Conservation (phyloP, 2,329 filamentous ascomycete species). For the Sporothrix luriei region DNA sequence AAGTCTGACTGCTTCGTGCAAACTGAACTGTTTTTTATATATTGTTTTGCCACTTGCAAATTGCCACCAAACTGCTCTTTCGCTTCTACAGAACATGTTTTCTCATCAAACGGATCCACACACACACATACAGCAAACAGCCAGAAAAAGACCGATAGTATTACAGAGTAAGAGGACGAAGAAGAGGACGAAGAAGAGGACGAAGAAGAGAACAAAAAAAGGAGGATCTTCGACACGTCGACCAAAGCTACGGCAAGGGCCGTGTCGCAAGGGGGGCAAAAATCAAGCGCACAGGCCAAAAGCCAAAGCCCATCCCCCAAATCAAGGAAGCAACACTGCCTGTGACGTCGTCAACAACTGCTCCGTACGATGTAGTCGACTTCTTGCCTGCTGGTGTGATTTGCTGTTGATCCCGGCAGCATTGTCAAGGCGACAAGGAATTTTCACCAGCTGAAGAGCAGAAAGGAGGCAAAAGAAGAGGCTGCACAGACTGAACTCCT, state of each 20-base stretch:
- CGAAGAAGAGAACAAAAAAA: not conserved
- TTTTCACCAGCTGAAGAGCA: not conserved
- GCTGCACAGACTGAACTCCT: not conserved
- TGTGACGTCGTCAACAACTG: not conserved
- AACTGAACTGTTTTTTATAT: not conserved
- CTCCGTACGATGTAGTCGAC: constrained; percentile 13
- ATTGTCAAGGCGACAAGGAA: not conserved
- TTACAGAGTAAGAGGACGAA: not conserved
- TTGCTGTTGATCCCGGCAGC: not conserved
- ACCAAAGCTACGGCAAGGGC: constrained; percentile 18
- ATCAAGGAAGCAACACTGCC: not conserved
- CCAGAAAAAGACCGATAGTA: not conserved
- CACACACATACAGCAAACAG: not conserved
- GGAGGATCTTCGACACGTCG: not conserved
- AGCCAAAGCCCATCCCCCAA: not conserved
- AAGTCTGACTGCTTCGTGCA: not conserved
- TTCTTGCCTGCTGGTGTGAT: not conserved
- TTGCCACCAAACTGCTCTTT: not conserved
- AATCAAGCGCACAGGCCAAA: not conserved
- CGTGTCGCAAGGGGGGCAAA: constrained; percentile 4
- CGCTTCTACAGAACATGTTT: not conserved
- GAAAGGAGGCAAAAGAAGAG: not conserved
- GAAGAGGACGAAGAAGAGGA: not conserved
- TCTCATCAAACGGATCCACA: constrained; percentile 2
- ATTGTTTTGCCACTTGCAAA: not conserved